Percentiles rank a stretch among this genome's conserved stretches.
Evolutionary conservation across 2,329 filamentous ascomycete genomes (phyloP).

Genomic region (Aureobasidium sp.): DNA sequence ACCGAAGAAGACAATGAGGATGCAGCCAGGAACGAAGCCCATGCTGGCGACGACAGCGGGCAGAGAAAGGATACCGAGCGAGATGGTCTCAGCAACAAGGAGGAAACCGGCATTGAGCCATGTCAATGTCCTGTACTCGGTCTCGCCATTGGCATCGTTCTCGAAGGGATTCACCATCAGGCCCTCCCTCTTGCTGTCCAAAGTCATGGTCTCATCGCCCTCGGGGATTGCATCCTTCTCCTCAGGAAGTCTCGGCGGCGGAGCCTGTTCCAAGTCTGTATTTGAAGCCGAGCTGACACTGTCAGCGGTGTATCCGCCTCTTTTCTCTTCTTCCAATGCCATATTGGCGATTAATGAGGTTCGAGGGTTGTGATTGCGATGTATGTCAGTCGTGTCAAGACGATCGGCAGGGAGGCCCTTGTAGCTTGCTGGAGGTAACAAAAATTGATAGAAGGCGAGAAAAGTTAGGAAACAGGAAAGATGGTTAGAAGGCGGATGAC

Average conservation of each 20-base stretch:
- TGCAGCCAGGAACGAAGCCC: conserved; percentile 40
- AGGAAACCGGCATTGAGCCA: conserved; percentile 26
- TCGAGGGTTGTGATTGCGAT: neutral
- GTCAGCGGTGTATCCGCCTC: neutral
- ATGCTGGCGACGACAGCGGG: conserved; percentile 46
- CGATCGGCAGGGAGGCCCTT: neutral
- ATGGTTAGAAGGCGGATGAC: conserved; percentile 3
- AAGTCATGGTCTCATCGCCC: conserved; percentile 4
- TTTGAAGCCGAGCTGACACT: conserved; percentile 9
- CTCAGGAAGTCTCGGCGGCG: neutral
- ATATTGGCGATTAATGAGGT: neutral
- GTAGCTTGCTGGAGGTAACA: neutral
- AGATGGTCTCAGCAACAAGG: conserved; percentile 55
- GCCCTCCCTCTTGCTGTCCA: conserved; percentile 13
- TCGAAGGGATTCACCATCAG: conserved; percentile 17
- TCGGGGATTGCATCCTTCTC: conserved; percentile 7
- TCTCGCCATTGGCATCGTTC: conserved; percentile 14
- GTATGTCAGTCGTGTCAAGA: neutral
- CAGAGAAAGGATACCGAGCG: conserved; percentile 49
- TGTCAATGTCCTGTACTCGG: conserved; percentile 32
- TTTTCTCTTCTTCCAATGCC: conserved; percentile 6
- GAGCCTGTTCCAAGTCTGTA: conserved; percentile 9
- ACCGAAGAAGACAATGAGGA: conserved; percentile 43
- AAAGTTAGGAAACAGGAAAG: conserved; percentile 6
- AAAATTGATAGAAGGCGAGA: neutral